A percentile compares a stretch with the other conserved stretches of the same genome.
phyloP scores from a whole-genome alignment of 352 stramenopile species.

The Peronospora tabacina region DNA sequence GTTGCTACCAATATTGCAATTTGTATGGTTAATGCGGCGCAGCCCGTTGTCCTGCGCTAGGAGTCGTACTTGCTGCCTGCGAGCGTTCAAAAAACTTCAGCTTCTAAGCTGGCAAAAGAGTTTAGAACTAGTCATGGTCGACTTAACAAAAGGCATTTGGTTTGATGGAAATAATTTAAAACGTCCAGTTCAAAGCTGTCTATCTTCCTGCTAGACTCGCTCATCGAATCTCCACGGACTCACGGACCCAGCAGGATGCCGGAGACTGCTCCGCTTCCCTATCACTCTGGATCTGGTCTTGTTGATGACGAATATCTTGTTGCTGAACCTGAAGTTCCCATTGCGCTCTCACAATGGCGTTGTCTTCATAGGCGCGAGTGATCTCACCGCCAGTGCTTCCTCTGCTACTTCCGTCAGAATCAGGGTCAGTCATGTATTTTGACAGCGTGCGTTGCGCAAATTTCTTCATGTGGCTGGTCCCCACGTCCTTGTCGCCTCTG shows the following conservation, averaged over 20 bases:
- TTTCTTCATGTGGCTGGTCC: conserved; percentile 16
- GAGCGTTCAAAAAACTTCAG: conserved; percentile 35
- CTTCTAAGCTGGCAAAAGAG: conserved; percentile 38
- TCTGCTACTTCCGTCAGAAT: conserved; percentile 32
- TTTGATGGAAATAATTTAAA: conserved; percentile 37
- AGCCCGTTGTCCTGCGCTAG: conserved; percentile 48
- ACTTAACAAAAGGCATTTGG: not conserved
- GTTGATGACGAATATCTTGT: conserved; percentile 15
- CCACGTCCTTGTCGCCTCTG: conserved; percentile 14
- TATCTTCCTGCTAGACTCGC: conserved; percentile 13
- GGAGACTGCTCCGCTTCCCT: conserved; percentile 26
- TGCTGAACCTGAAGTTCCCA: conserved; percentile 23
- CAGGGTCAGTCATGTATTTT: conserved; percentile 47
- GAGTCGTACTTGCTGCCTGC: conserved; percentile 40
- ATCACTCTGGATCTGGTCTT: conserved; percentile 19
- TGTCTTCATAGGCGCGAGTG: conserved; percentile 15
- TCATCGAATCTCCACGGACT: conserved; percentile 29
- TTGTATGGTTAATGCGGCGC: conserved; percentile 40
- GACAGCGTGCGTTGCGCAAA: conserved; percentile 35
- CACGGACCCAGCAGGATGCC: conserved; percentile 29
- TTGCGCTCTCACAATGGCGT: conserved; percentile 9
- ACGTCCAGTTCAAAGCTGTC: conserved; percentile 22
- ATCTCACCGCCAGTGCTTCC: conserved; percentile 20
- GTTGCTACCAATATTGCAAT: conserved; percentile 42
- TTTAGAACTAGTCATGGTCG: not conserved